Evolutionary conservation across 2,329 filamentous ascomycete genomes (phyloP).

Genomic region (Nemania sp.): DNA sequence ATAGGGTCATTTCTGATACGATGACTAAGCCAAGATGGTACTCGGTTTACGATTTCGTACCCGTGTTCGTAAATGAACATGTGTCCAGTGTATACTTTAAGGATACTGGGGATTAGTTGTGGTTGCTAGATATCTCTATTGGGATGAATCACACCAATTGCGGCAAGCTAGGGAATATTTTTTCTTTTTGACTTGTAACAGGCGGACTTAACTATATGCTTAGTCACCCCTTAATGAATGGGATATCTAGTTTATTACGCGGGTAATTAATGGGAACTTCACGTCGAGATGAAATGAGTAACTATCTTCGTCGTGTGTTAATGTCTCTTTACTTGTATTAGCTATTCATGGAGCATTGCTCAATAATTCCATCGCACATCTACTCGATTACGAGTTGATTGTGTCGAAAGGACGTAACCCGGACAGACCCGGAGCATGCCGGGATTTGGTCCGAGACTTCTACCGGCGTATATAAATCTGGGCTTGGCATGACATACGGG

Average conservation of each 20-base stretch:
- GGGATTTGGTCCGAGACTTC: neutral
- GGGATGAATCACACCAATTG: neutral
- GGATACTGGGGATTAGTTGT: neutral
- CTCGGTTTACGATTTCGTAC: slow-evolving; percentile 44
- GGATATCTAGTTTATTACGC: too few species aligned
- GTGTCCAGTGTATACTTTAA: slow-evolving; percentile 10
- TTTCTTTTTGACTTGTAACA: neutral
- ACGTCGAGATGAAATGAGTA: too few species aligned
- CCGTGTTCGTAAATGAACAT: slow-evolving; percentile 39
- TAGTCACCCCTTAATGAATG: too few species aligned
- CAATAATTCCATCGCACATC: too few species aligned
- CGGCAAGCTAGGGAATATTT: neutral
- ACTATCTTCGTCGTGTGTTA: too few species aligned
- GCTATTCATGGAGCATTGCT: too few species aligned
- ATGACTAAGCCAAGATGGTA: slow-evolving; percentile 50
- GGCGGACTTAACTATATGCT: neutral
- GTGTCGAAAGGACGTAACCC: neutral
- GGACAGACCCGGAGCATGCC: neutral
- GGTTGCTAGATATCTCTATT: neutral
- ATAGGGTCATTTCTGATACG: slow-evolving; percentile 40
- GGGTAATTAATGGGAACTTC: too few species aligned
- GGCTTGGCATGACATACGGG: neutral
- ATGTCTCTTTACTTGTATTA: too few species aligned
- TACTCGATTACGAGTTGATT: neutral
- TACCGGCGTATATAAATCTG: neutral